Conservation (phyloP, 2,329 filamentous ascomycete species). For the Alternaria arborescens region DNA sequence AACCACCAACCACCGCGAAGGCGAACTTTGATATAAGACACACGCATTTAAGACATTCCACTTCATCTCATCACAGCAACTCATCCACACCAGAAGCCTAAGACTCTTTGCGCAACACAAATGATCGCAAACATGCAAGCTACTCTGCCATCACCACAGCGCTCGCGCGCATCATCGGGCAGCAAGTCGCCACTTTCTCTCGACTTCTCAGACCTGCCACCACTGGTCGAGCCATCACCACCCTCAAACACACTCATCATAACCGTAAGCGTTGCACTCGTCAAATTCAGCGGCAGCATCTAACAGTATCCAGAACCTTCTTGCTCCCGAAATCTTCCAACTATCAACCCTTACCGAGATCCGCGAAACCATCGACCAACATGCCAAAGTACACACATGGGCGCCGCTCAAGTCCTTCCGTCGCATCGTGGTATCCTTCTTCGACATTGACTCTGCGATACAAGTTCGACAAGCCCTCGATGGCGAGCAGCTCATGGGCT, state of each 20-base stretch:
- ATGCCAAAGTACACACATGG: conserved; percentile 79
- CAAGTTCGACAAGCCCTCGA: conserved; percentile 77
- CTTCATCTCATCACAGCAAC: conserved; percentile 25
- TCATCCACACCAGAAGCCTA: conserved; percentile 12
- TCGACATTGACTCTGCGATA: conserved; percentile 73
- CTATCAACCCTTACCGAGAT: conserved; percentile 77
- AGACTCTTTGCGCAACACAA: conserved; percentile 18
- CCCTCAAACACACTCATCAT: conserved; percentile 86
- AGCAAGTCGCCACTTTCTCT: conserved; percentile 67
- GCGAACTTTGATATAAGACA: conserved; percentile 39
- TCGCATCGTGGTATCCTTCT: conserved; percentile 82
- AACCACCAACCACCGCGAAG: conserved; percentile 24
- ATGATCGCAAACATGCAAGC: conserved; percentile 42
- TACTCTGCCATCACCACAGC: conserved; percentile 42
- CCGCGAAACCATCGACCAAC: conserved; percentile 72
- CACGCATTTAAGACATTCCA: conserved; percentile 17
- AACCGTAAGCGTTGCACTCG: conserved; percentile 58
- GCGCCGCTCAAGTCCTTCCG: conserved; percentile 83
- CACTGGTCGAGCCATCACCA: conserved; percentile 73
- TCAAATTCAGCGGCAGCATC: not conserved
- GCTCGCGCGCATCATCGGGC: conserved; percentile 47
- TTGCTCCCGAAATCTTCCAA: conserved; percentile 76
- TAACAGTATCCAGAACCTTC: conserved; percentile 65
- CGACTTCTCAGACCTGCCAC: conserved; percentile 76
- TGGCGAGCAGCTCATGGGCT: conserved; percentile 75